Base-by-base conservation (phyloP, 2,329 filamentous ascomycete species). In the Coniochaeta hoffmannii region DNA sequence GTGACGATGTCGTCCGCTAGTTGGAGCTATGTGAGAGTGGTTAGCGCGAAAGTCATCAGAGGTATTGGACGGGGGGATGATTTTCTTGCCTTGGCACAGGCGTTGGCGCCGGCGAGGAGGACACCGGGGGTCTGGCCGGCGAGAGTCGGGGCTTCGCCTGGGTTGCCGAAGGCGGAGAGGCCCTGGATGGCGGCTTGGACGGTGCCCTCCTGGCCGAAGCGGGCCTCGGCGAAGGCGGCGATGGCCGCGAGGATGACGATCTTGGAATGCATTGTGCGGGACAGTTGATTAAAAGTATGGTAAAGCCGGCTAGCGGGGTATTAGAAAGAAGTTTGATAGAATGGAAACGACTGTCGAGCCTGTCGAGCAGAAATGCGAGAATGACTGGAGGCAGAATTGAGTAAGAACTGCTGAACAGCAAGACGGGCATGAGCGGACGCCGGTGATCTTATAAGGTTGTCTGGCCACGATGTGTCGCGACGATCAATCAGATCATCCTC, bases 1-100 rank as follows among this genome's bases (percentile, higher is more conserved):
- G 76, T 64, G 58, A 88, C 76, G 65, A 89, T 86, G 63, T 83
- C 66, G 65, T 88, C 86, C 59, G 83, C 86, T 49, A 83, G 80
- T 22, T 70, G 69, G 61, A 88, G 82, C 77, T 83, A 28, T 26
- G 55, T 51, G 34, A 14, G 28, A 7, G 17, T 14, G 8, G 7
- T 46, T 46, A 46, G 36, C 30, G 12, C 7, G n/a, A n/a, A n/a
- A n/a, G n/a, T n/a, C n/a, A n/a, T n/a, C n/a, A n/a, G n/a, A n/a
- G 8, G 1, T 17, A 50, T 64, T 62, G 69, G 65, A 57, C 55
- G 50, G 14, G 22, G 17, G 10, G 17, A n/a, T 35, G 17, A 30
- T 19, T 7, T 52, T 7, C 10, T 31, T 24, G 19, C 76, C 73
- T 86, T 88, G 59, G 73, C 82, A 62, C 86, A 89, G 34, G 86